Base-by-base conservation (phyloP, 176 grass and related monocot genomes). In the Cenchrus purpureus region DNA sequence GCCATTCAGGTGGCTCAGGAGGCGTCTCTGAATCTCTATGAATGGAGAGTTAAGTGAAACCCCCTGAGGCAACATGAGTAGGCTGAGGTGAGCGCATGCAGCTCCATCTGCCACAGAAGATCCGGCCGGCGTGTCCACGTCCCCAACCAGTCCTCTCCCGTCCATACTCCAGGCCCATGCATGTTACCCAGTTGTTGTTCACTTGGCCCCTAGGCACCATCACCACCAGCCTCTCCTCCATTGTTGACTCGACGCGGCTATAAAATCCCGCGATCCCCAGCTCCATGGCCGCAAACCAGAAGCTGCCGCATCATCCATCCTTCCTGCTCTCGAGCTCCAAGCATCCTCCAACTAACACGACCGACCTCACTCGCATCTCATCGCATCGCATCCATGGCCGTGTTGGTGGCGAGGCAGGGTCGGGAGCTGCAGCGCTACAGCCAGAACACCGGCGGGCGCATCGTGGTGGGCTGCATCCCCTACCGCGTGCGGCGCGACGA, bases 381-480 rank as follows among this genome's bases (percentile, higher is more conserved):
- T 0, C 51, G 32, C 43, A 28, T 2, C 25, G 37, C 75, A 51
- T 25, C 43, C 84, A 96, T 97, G 94, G 94, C 81, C 58, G 88
- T 92, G 51, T 61, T 99, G 58, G 94, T 97, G 4, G 89, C 97
- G 84, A 89, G 97, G 80, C 97, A 97, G 82, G 94, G 94, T 0
- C 93, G 97, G 3, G 94, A 94, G 61, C 83, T 99, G 72, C 97
- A 99, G 92, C 80, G 97, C n/a, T 97, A 99, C 88, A 97, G 78
- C 86, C 6, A 25, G 53, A 79, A 50, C 68, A 79, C 86, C n/a
- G 97, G 97, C 16, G 84, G 94, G 0, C 90, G 93, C 53, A 76
- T 97, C 86, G 87, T 98, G 74, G 97, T 99, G 7, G 97, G 97
- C 5, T 99, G 97, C 84, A 94, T 99, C 72, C 97, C 97, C 28